phyloP scores from a whole-genome alignment of 176 grass and related monocot genomes.

The Juncus effusus region DNA sequence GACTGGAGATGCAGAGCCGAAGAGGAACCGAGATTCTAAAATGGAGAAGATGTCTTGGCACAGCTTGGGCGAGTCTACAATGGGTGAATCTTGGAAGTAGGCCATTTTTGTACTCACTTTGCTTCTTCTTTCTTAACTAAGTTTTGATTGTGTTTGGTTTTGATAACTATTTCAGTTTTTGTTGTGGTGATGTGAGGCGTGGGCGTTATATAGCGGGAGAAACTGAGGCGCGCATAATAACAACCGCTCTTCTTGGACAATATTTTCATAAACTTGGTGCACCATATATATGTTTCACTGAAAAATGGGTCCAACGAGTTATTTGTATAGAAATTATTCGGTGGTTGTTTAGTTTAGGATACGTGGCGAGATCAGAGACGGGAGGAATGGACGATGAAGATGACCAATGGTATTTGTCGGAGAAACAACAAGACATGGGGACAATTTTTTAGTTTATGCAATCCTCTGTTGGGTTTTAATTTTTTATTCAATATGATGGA shows the following conservation, averaged over 20 bases:
- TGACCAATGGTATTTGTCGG: background rate
- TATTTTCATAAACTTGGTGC: too few relatives aligned
- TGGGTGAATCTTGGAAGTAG: background rate
- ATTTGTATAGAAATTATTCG: background rate
- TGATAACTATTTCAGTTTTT: background rate
- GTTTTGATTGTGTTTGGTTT: constrained; percentile 11
- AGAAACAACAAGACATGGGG: too few relatives aligned
- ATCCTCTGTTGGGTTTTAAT: background rate
- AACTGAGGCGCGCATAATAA: background rate
- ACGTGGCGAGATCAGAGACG: background rate
- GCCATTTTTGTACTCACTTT: constrained; percentile 11
- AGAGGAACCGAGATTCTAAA: constrained; percentile 71
- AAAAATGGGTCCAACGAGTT: too few relatives aligned
- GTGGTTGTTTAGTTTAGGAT: background rate
- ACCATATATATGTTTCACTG: too few relatives aligned
- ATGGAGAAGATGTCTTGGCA: constrained; percentile 81
- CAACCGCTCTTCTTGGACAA: background rate
- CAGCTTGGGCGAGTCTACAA: constrained; percentile 9
- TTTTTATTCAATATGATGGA: too few relatives aligned
- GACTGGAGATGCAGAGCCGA: constrained; percentile 20
- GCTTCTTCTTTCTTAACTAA: background rate
- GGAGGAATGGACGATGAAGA: background rate
- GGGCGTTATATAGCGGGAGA: background rate
- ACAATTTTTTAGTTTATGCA: background rate
- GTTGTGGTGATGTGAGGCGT: background rate